Percentiles rank a stretch among this genome's conserved stretches.
These are phyloP conservation scores for Vigna trinervia DNA, from an alignment of 306 rosid species.

Conservation along the genomic window DNA sequence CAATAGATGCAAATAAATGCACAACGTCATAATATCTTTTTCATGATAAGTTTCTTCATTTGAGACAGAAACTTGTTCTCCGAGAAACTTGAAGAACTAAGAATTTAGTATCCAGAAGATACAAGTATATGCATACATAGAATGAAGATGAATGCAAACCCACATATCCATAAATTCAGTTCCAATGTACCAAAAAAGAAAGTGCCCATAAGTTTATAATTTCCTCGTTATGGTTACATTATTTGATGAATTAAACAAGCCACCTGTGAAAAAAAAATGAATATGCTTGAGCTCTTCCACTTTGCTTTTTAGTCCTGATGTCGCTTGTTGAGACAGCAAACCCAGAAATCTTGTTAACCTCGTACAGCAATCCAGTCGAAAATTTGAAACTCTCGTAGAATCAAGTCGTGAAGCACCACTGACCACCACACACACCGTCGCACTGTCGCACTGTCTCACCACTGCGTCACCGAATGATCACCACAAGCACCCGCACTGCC, in stretches of 20 bases:
- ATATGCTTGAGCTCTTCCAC: slow-evolving; percentile 46
- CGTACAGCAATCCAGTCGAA: slow-evolving; percentile 74
- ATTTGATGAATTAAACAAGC: not conserved
- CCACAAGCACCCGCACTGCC: too few species aligned
- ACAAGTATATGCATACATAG: not conserved
- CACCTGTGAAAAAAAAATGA: slow-evolving; percentile 19
- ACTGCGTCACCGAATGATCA: too few species aligned
- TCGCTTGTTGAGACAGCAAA: slow-evolving; percentile 61
- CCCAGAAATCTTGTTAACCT: slow-evolving; percentile 82
- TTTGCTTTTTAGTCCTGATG: slow-evolving; percentile 67
- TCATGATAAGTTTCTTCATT: too few species aligned
- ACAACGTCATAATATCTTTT: too few species aligned
- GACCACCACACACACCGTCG: too few species aligned
- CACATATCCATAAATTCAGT: not conserved
- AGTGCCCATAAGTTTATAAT: not conserved
- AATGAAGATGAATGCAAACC: not conserved
- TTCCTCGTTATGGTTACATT: not conserved
- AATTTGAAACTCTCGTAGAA: slow-evolving; percentile 27
- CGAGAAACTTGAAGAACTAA: not conserved
- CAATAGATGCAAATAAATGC: too few species aligned
- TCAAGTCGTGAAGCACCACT: too few species aligned
- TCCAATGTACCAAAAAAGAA: not conserved
- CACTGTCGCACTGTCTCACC: too few species aligned
- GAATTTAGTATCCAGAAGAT: not conserved
- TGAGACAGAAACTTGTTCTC: not conserved